These are phyloP conservation scores for Sporothrix mexicana DNA, from an alignment of 2,329 filamentous ascomycete species.

Conservation along the genomic window DNA sequence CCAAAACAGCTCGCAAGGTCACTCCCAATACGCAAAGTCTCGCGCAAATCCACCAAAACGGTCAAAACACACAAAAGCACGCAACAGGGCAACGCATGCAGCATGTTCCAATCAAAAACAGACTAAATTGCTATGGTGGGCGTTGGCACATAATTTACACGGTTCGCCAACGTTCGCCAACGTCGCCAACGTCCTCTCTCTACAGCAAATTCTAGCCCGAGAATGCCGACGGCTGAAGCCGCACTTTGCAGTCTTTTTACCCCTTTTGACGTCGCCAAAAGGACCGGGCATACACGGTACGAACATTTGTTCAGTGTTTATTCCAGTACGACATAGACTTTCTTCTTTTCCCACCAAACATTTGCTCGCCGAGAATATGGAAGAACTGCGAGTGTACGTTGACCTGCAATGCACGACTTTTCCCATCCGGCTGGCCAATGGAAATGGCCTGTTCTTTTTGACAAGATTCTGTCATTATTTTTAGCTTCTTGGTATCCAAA, in stretches of 20 bases:
- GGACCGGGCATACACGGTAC: background rate
- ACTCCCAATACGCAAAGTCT: background rate
- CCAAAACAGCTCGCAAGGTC: conserved; percentile 11
- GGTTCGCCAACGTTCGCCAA: background rate
- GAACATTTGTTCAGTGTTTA: background rate
- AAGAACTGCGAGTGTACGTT: background rate
- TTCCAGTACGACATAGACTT: no score
- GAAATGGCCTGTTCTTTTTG: background rate
- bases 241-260: background rate
- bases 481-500: background rate
- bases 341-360: background rate
- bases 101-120: background rate
- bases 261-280: conserved; percentile 7
- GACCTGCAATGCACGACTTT: background rate
- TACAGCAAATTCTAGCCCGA: background rate
- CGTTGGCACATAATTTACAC: conserved; percentile 9
- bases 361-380: conserved; percentile 8
- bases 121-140: background rate
- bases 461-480: conserved; percentile 13
- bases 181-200: background rate
- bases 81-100: background rate
- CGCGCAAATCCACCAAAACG: background rate
- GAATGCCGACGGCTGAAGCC: conserved; percentile 9
- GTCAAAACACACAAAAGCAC: background rate
- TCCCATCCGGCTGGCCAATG: background rate